Evolutionary conservation across 768 basidiomycete genomes (phyloP), one percentile per base, ranked within the genome.

Genomic region (Naganishia onofrii): DNA sequence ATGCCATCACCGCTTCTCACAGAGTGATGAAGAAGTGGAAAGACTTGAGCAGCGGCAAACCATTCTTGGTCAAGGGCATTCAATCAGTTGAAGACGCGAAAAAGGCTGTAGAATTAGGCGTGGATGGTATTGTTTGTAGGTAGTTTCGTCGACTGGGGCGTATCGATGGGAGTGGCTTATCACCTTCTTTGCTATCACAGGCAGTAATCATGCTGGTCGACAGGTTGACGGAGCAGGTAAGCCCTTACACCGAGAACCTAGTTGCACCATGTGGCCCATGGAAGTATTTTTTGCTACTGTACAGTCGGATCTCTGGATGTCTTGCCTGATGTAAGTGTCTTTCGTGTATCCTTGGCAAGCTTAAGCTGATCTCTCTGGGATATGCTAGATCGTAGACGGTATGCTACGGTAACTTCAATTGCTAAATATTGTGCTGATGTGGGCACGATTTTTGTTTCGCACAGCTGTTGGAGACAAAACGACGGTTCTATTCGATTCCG

Each of bases 181-280:
- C 21, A 46, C 17, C n/a, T n/a, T n/a, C n/a, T n/a, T n/a, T n/a
- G n/a, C n/a, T n/a, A n/a, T n/a, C n/a, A 46, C 17, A 51, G 38
- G 46, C 28, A 90, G 89, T 12, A 93, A 76, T 75, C 90, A 92
- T 74, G 86, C 85, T 6, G 86, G 85, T 0, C 77, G 86, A 29
- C 86, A 87, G 74, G 84, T 87, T 46, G 92, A 94, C 77, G 91
- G 91, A 4, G 88, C 88, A 2, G 86, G 92, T 26, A 85, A 88
- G 0, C 87, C 91, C 0, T 21, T 46, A 8, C 81, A 92, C 17
- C 15, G 13, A 17, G 44, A 17, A 17, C 21, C 44, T 46, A 15
- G 3, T 46, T 15, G 13, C 17, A 86, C 86, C 72, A 89, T 90
- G 8, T 85, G 92, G 17, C 87, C 88, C 69, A 82, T 81, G 54